Evolutionary conservation across 768 basidiomycete species (phyloP), one percentile per base, ranked within the genome.

Genomic region (Hortiboletus flavorubellus): DNA sequence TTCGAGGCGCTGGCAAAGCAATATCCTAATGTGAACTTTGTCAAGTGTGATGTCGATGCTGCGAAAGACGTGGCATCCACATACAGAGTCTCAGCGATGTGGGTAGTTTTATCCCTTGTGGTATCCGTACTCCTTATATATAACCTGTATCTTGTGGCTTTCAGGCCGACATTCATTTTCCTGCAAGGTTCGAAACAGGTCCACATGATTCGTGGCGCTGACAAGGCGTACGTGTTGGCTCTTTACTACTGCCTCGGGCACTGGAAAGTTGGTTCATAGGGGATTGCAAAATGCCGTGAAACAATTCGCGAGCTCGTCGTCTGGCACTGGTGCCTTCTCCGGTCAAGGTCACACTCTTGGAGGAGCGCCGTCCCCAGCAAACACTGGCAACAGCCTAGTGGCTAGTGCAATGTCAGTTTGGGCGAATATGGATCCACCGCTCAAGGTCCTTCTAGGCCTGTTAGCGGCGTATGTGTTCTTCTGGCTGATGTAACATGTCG

Each of bases 121-220:
- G 18, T 40, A 1, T n/a, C 15, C 1, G 9, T 11, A 26, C 18
- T 26, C 29, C 16, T 15, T 35, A 18, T 15, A 14, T 38, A 26
- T 59, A 29, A 66, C 48, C 26, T 30, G 11, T 23, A 30, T 14
- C 16, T 39, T 21, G 30, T 26, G 43, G 12, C 29, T 18, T 49
- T 21, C 46, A 91, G 90, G 91, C 91, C 91, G 3, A 91, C 91
- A 0, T 93, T 93, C 59, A 66, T 93, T 34, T 91, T 93, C 68
- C 63, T 93, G 55, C 85, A 81, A 63, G 88, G 87, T 18, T 74
- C 68, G 38, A 75, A 75, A 2, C 83, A 89, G 65, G 79, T 92
- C 21, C 87, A 89, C 62, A 78, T 78, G 72, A 83, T 93, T 29
- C 80, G 78, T 50, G 91, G 91, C 6, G 90, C 90, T 12, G 75